These are phyloP conservation scores for Neurospora sp. DNA, from an alignment of 495 filamentous ascomycete species.

Conservation along the genomic window DNA sequence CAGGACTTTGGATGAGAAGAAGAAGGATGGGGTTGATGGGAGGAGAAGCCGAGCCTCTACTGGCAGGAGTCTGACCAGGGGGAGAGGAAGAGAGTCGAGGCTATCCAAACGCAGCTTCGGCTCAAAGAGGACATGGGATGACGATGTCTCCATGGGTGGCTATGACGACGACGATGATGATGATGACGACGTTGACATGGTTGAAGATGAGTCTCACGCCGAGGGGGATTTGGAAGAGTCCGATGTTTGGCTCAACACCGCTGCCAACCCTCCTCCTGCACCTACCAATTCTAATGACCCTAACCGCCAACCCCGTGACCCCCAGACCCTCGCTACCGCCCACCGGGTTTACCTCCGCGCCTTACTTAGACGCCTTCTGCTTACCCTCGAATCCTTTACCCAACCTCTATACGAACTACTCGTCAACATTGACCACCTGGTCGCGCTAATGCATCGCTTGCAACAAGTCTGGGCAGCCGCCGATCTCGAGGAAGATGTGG, in stretches of 20 bases:
- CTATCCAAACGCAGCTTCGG: neutral
- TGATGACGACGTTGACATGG: constrained; percentile 15
- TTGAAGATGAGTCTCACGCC: constrained; percentile 3
- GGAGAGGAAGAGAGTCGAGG: neutral
- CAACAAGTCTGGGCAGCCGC: constrained; percentile 61
- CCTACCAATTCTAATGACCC: neutral
- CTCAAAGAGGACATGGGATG: neutral
- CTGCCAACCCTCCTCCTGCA: neutral
- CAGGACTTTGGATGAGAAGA: constrained; percentile 7
- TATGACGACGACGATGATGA: neutral
- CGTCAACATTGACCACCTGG: constrained; percentile 62
- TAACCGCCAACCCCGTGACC: constrained; percentile 47
- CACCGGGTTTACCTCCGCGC: constrained; percentile 65
- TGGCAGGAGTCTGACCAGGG: neutral
- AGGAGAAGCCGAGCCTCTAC: constrained; percentile 7
- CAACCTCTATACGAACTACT: constrained; percentile 59
- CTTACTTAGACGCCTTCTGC: constrained; percentile 56
- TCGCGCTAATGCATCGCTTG: constrained; percentile 61
- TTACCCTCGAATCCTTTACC: constrained; percentile 61
- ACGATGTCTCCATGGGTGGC: neutral
- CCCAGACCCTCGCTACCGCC: constrained; percentile 69
- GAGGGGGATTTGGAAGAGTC: neutral
- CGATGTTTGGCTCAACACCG: neutral
- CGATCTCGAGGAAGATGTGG: constrained; percentile 70
- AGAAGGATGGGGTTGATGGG: neutral